Evolutionary conservation across 768 basidiomycete species (phyloP).

Genomic region (Tylopilus vinaceipallidus): DNA sequence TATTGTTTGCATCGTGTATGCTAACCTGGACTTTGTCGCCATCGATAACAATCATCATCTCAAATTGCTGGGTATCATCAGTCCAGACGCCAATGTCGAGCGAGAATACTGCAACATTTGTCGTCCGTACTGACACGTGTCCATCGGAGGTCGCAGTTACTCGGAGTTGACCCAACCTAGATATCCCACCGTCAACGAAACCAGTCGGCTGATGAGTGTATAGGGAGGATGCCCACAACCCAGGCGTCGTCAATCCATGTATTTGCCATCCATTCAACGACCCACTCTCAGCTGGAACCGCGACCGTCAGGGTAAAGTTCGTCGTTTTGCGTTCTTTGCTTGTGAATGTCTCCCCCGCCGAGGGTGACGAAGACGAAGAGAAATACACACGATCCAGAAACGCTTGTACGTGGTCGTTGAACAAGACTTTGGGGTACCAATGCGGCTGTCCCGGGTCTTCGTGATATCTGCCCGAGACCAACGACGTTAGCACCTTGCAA

Average conservation of each 20-base stretch:
- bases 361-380: background rate
- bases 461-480: constrained; percentile 41
- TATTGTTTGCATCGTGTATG: background rate
- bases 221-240: constrained; percentile 55
- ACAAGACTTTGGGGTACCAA: constrained; percentile 66
- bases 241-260: constrained; percentile 56
- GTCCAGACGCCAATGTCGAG: constrained; percentile 4
- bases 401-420: constrained; percentile 48
- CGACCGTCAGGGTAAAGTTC: constrained; percentile 70
- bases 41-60: constrained; percentile 13
- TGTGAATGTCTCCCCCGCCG: background rate
- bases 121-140: constrained; percentile 17
- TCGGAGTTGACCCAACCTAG: constrained; percentile 22
- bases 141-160: constrained; percentile 10
- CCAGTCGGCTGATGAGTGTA: background rate
- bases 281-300: constrained; percentile 66
- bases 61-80: background rate
- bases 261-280: constrained; percentile 71
- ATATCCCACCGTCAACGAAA: background rate
- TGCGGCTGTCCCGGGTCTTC: constrained; percentile 66
- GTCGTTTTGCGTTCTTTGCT: background rate
- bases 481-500: background rate
- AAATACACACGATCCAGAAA: constrained; percentile 48
- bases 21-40: constrained; percentile 1
- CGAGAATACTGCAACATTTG: constrained; percentile 28